phyloP scores from a whole-genome alignment of 345 rosid genomes.

The Garcia nutans region DNA sequence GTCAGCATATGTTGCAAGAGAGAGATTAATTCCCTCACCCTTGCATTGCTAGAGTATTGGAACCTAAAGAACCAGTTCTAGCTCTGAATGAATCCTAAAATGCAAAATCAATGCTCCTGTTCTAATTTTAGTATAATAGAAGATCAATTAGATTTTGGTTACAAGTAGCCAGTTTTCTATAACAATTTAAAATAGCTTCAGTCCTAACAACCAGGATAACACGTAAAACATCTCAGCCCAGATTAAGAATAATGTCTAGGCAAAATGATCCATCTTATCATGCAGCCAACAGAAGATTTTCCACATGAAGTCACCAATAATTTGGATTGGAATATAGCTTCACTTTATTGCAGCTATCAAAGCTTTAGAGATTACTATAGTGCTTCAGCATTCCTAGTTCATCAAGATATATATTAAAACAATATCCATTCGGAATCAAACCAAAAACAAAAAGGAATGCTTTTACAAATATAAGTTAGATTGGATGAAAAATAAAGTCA shows the following conservation, averaged over 20 bases:
- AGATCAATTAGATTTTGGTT: too few relatives aligned
- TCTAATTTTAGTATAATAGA: too few relatives aligned
- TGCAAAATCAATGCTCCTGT: background rate
- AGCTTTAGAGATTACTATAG: background rate
- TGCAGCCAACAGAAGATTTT: too few relatives aligned
- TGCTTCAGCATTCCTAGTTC: background rate
- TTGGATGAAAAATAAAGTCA: constrained; percentile 16
- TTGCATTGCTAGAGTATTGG: background rate
- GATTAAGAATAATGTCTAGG: background rate
- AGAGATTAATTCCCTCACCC: too few relatives aligned
- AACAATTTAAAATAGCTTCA: too few relatives aligned
- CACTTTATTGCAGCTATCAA: too few relatives aligned
- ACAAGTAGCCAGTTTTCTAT: too few relatives aligned
- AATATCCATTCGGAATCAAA: too few relatives aligned
- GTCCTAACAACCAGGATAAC: background rate
- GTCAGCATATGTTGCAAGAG: too few relatives aligned
- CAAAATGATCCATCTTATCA: background rate
- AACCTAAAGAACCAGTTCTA: background rate
- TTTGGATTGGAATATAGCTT: too few relatives aligned
- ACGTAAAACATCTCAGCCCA: background rate
- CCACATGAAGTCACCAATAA: too few relatives aligned
- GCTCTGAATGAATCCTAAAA: background rate
- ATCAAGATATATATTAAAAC: background rate
- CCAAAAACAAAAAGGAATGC: too few relatives aligned
- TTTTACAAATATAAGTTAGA: background rate